A percentile compares a stretch with the other conserved stretches of the same genome.
These are phyloP conservation scores for Ganoderma sinense DNA, from an alignment of 1,284 basidiomycete genomes.

Conservation along the genomic window DNA sequence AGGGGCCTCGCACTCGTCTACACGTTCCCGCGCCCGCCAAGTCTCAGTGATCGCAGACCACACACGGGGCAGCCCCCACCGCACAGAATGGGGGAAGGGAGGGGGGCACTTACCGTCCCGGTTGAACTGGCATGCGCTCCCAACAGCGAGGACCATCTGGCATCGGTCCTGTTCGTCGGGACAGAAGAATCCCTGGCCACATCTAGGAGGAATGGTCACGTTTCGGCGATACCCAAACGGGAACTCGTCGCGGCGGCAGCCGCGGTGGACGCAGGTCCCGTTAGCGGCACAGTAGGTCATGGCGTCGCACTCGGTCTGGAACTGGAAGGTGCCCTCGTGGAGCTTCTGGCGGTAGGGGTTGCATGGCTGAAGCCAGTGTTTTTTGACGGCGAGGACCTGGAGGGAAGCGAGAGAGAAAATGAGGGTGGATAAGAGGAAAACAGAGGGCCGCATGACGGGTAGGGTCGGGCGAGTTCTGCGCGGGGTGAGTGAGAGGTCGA, in stretches of 20 bases:
- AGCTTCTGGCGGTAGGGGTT: conserved; percentile 66
- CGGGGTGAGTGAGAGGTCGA: background rate
- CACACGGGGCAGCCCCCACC: background rate
- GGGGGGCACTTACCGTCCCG: conserved; percentile 77
- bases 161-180: conserved; percentile 86
- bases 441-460: conserved; percentile 24
- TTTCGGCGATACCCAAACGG: conserved; percentile 68
- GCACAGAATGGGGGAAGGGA: no score
- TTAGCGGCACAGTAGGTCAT: conserved; percentile 69
- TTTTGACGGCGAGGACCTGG: conserved; percentile 51
- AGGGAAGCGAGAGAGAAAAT: conserved; percentile 42
- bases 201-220: conserved; percentile 65
- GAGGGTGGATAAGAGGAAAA: conserved; percentile 50
- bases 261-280: conserved; percentile 66
- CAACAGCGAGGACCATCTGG: conserved; percentile 65
- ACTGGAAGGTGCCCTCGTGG: conserved; percentile 77
- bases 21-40: conserved; percentile 38
- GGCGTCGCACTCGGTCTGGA: conserved; percentile 79
- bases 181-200: conserved; percentile 73
- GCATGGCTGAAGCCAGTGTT: conserved; percentile 57
- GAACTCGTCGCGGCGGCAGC: conserved; percentile 81
- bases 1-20: conserved; percentile 77
- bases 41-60: background rate
- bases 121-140: conserved; percentile 83
- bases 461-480: background rate